Evolutionary conservation across 768 basidiomycete species (phyloP), one percentile per base, ranked within the genome.

Genomic region (Collybia mongolica): DNA sequence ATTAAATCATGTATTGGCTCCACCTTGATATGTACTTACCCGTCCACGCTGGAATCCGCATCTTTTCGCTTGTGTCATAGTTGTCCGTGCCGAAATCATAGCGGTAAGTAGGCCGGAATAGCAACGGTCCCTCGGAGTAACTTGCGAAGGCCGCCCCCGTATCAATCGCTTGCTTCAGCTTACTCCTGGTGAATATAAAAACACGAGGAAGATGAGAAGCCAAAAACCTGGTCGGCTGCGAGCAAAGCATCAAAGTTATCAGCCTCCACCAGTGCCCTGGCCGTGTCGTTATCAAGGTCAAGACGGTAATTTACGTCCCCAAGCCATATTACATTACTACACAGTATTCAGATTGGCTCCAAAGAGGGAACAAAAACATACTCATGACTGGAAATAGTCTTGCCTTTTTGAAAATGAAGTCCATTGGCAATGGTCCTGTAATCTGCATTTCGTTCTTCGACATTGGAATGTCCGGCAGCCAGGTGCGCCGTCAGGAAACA

Each of bases 251-350:
- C 90, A 22, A 89, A 82, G 48, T 89, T 83, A 42, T 86, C 81
- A 1, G 69, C 70, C 38, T 73, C 75, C 1, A 83, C 88, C 1
- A 87, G 68, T n/a, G 76, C 66, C 49, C 93, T 76, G 18, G 88
- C 96, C 9, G 77, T 82, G 14, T 86, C 83, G 65, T 97, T 94
- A 40, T 93, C 81, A 45, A 97, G 73, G 52, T 91, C 82, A 51
- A 98, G 86, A 18, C 97, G 88, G 64, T 98, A 99, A 63, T 99
- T 99, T 43, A 90, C 89, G 66, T 99, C 97, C 8, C 89, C 95
- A 7, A 93, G 74, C 93, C 95, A 98, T 39, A 98, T 77, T 28
- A 98, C 77, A 64, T 94, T 90, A 49, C 96, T 98, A 19, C 14
- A 23, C 41, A 19, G 49, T 36, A 40, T 41, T 40, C 24, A 44